phyloP scores from a whole-genome alignment of 2,329 filamentous ascomycete genomes.

The Tolypocladium pustulatum region DNA sequence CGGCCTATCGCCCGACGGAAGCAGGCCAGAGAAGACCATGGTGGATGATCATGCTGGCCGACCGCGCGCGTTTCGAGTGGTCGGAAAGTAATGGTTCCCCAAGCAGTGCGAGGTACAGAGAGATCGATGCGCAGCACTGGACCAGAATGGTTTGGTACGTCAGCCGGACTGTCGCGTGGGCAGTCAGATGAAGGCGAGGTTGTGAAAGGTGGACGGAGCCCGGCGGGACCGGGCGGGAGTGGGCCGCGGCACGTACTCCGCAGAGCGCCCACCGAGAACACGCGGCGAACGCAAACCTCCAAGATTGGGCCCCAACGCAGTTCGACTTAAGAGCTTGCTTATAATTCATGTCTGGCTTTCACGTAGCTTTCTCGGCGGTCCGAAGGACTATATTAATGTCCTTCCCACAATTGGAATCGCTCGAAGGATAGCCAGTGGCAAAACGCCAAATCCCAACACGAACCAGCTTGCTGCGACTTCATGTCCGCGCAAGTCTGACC shows the following conservation, averaged over 20 bases:
- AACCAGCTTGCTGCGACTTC: too few relatives aligned
- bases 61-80: not conserved
- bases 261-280: too few relatives aligned
- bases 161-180: not conserved
- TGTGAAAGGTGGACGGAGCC: not conserved
- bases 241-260: too few relatives aligned
- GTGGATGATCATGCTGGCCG: slow-evolving; percentile 25
- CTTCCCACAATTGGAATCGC: not conserved
- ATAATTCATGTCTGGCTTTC: not conserved
- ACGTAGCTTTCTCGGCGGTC: not conserved
- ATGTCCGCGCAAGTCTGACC: too few relatives aligned
- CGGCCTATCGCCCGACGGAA: slow-evolving; percentile 30
- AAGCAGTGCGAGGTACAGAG: not conserved
- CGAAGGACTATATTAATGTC: not conserved
- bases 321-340: not conserved
- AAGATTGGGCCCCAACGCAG: not conserved
- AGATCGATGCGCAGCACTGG: not conserved
- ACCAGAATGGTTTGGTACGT: not conserved
- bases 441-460: too few relatives aligned
- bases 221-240: not conserved
- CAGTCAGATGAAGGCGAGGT: not conserved
- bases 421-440: not conserved
- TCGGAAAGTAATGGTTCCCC: too few relatives aligned
- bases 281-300: not conserved
- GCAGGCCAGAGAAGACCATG: slow-evolving; percentile 40